Conservation (phyloP, 192 early-diverging fungal genomes). For the Backusella tarrabulga region DNA sequence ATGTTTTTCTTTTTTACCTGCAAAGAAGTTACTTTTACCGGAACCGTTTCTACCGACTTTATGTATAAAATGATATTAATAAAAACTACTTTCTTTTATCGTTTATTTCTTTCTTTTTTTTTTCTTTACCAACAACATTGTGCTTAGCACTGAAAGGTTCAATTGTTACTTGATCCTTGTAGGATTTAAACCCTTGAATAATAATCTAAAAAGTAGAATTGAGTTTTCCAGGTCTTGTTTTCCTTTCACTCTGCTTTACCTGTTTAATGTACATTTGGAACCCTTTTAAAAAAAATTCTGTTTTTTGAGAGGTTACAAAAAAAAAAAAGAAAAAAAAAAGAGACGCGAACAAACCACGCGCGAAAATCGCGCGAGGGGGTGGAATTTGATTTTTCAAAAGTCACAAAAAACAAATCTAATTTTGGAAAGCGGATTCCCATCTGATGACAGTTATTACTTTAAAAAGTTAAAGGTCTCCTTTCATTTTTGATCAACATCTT, state of each 20-base stretch:
- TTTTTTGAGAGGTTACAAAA: not conserved
- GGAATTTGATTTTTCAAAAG: not conserved
- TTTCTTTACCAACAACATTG: conserved; percentile 86
- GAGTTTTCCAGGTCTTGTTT: not conserved
- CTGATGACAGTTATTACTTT: not conserved
- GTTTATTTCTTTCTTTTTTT: not conserved
- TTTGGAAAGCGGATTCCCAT: not conserved
- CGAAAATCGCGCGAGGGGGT: not conserved
- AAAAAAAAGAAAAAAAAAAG: not conserved
- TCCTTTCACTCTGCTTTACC: not conserved
- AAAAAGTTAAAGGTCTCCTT: not conserved
- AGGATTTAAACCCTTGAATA: conserved; percentile 99
- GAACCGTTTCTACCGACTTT: conserved; percentile 94
- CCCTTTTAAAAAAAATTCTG: not conserved
- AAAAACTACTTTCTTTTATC: not conserved
- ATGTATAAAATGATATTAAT: not conserved
- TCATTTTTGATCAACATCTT: too few relatives aligned
- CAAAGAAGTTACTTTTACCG: conserved; percentile 98
- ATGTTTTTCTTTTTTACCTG: conserved; percentile 53
- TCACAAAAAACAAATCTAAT: not conserved
- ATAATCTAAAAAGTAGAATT: conserved; percentile 61
- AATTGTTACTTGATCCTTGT: conserved; percentile 93
- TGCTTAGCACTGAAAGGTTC: conserved; percentile 91
- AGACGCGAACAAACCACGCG: not conserved
- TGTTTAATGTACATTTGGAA: not conserved